Evolutionary conservation across 306 rosid species (phyloP).

Genomic region (Quercus rubra): DNA sequence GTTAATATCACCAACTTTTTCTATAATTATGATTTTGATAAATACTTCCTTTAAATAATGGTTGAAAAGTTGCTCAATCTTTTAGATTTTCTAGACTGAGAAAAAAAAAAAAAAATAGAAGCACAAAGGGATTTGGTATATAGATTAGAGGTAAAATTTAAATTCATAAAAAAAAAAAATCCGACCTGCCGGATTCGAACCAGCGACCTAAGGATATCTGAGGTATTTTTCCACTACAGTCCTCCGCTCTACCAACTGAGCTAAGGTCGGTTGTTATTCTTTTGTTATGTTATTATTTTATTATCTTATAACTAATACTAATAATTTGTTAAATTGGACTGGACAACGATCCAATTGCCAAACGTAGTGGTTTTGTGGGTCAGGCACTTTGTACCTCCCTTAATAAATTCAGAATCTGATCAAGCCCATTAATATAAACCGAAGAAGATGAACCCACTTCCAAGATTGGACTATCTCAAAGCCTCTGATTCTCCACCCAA

Average conservation of each 20-base stretch:
- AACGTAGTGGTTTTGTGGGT: background rate
- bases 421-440: background rate
- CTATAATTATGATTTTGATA: too few species aligned
- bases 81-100: too few species aligned
- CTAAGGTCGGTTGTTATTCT: background rate
- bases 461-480: background rate
- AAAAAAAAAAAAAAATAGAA: background rate
- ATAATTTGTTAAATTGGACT: background rate
- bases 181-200: constrained; percentile 15
- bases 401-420: background rate
- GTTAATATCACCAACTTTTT: too few species aligned
- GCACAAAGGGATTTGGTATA: too few species aligned
- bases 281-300: too few species aligned
- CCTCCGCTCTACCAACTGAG: constrained; percentile 15
- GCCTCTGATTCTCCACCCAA: too few species aligned
- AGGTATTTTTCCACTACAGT: background rate
- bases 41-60: too few species aligned
- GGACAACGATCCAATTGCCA: background rate
- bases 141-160: too few species aligned
- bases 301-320: too few species aligned
- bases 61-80: too few species aligned
- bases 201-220: constrained; percentile 4
- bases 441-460: background rate
- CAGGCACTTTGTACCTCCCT: background rate
- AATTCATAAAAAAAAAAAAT: background rate